Evolutionary conservation across 345 rosid species (phyloP), one percentile per base, ranked within the genome.

Genomic region (Corchorus olitorius): DNA sequence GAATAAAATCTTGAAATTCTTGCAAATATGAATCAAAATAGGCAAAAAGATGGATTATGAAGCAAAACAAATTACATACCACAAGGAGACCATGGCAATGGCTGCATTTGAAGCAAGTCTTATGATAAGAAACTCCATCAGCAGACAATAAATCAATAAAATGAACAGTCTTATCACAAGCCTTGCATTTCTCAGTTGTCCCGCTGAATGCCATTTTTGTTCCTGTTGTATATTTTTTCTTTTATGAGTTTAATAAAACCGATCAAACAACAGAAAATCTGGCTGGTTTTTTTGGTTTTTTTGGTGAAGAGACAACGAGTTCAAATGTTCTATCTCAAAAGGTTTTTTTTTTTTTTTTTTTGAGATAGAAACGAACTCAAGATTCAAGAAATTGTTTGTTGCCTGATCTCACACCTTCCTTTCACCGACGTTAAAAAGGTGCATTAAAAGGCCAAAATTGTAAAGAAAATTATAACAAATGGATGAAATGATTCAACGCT

Each of bases 61-160:
- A 27, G 27, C 27, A n/a, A n/a, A n/a, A n/a, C n/a, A n/a, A n/a
- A n/a, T 13, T 13, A 15, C 17, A 35, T 65, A 92, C 97, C 89
- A 84, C 92, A 78, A 94, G 91, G 50, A 77, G 84, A 63, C 93
- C 91, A 79, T 89, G 90, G 93, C 98, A 94, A 70, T 92, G 97
- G 55, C 84, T 85, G 89, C 97, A 91, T 81, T 86, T 92, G 92
- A 94, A 94, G 86, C 98, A 94, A 49, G 89, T 87, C 82, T 91
- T 94, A 79, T 94, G 98, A 78, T 89, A 94, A 45, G 88, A 70
- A 75, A 88, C 77, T 33, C 97, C 98, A 85, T 92, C 97, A 67
- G 93, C 94, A 0, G 94, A 76, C 39, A 92, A 72, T 86, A 91
- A 80, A 70, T 94, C 98, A 33, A 86, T 78, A 75, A 90, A 72